A percentile compares a stretch with the other conserved stretches of the same genome.
Conservation (phyloP, 805 yeast genomes). For the Metschnikowia continentalis region DNA sequence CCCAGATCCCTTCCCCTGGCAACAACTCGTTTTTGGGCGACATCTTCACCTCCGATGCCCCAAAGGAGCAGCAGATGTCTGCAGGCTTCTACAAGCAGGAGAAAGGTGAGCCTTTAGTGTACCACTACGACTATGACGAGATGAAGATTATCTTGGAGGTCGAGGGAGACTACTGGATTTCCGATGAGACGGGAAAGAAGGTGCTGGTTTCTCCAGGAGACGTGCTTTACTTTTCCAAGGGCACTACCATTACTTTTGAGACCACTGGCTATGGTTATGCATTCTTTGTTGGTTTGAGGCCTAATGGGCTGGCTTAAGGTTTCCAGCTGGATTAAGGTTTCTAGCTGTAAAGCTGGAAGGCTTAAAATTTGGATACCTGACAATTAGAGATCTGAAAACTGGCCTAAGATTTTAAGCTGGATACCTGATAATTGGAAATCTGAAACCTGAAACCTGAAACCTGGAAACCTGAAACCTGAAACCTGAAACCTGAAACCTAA, state of each 20-base stretch:
- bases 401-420: no score
- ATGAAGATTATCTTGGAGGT: constrained; percentile 67
- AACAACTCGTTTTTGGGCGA: constrained; percentile 70
- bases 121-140: constrained; percentile 61
- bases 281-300: constrained; percentile 58
- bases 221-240: constrained; percentile 62
- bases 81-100: constrained; percentile 71
- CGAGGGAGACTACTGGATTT: constrained; percentile 57
- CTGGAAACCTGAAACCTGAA: no score
- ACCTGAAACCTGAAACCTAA: no score
- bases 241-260: constrained; percentile 56
- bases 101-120: constrained; percentile 64
- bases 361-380: no score
- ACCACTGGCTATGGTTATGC: constrained; percentile 65
- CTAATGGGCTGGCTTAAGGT: constrained; percentile 24
- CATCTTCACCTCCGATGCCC: constrained; percentile 56
- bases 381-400: no score
- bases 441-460: no score
- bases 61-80: constrained; percentile 54
- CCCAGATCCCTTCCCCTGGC: constrained; percentile 59
- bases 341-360: no score
- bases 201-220: constrained; percentile 61
- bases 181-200: constrained; percentile 61
- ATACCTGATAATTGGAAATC: no score
- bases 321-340: constrained; percentile 2